Evolutionary conservation across 1,284 basidiomycete genomes (phyloP).

Genomic region (Dichomitus squalens): DNA sequence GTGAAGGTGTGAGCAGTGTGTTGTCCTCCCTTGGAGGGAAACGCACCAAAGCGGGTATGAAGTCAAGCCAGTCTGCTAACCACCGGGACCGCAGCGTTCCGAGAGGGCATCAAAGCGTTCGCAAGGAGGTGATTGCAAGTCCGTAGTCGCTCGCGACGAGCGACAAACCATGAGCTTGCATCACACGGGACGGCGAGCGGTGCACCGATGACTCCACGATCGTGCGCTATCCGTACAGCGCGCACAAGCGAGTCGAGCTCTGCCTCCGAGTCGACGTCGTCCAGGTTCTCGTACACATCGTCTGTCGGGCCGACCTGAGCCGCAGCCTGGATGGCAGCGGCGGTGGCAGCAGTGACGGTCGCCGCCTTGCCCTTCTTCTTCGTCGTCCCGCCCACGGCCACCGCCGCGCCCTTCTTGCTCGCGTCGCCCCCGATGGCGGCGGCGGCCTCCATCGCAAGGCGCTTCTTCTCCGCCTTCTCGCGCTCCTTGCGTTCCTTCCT

Average conservation of each 20-base stretch:
- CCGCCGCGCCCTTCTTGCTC: constrained; percentile 36
- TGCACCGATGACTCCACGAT: constrained; percentile 49
- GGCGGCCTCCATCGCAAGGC: constrained; percentile 65
- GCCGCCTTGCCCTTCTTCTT: constrained; percentile 54
- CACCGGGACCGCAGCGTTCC: constrained; percentile 20
- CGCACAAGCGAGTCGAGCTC: constrained; percentile 63
- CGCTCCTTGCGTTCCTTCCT: constrained; percentile 78
- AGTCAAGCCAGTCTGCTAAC: constrained; percentile 15
- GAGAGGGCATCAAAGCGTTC: constrained; percentile 48
- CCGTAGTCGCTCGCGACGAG: constrained; percentile 68
- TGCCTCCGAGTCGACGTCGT: constrained; percentile 79
- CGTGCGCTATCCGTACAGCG: constrained; percentile 55
- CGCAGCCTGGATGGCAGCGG: constrained; percentile 30
- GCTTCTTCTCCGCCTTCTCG: constrained; percentile 77
- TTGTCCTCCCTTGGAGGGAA: too few species aligned
- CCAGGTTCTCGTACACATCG: constrained; percentile 72
- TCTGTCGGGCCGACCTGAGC: constrained; percentile 40
- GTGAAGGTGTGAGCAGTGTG: too few species aligned
- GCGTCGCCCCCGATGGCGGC: constrained; percentile 54
- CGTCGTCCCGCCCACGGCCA: constrained; percentile 40
- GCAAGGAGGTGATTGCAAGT: constrained; percentile 69
- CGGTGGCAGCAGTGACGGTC: constrained; percentile 41
- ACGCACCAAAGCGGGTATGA: too few species aligned
- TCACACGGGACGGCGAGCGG: constrained; percentile 53
- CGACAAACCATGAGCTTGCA: constrained; percentile 70